These are phyloP conservation scores for Coprinellus micaceus DNA, from an alignment of 768 basidiomycete species.

Conservation along the genomic window DNA sequence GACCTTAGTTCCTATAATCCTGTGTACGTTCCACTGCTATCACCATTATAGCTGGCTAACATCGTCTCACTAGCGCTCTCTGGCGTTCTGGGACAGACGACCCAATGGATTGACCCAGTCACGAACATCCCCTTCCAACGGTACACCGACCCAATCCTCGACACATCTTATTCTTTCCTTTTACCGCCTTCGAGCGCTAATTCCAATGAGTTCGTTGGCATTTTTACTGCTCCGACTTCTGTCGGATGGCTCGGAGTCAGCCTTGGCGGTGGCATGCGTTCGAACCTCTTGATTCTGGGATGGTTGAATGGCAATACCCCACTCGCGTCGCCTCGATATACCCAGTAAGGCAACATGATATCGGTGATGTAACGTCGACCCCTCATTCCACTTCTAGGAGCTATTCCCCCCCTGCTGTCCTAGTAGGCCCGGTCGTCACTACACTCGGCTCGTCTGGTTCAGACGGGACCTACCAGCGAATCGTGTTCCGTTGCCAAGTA, in stretches of 20 bases:
- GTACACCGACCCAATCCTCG: neutral
- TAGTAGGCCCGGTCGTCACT: constrained; percentile 6
- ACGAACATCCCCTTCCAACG: constrained; percentile 1
- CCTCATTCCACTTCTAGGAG: neutral
- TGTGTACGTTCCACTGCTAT: no score
- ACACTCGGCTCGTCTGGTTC: constrained; percentile 8
- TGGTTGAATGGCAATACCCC: constrained; percentile 8
- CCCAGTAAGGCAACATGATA: neutral
- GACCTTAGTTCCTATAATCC: no score
- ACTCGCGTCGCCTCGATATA: constrained; percentile 1
- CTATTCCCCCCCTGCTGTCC: constrained; percentile 1
- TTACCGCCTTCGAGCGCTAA: constrained; percentile 4
- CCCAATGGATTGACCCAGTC: constrained; percentile 3
- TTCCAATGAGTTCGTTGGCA: constrained; percentile 12
- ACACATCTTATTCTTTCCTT: neutral
- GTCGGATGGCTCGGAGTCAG: constrained; percentile 10
- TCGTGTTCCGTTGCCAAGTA: constrained; percentile 11
- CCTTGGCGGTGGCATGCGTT: constrained; percentile 11
- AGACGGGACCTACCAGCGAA: constrained; percentile 11
- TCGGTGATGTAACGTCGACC: neutral
- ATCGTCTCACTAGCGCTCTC: no score
- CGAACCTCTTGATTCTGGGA: constrained; percentile 8
- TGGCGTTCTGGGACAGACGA: neutral
- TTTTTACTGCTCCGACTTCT: constrained; percentile 8
- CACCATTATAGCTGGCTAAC: no score